These are phyloP conservation scores for Trichoderma harzianum DNA, from an alignment of 2,329 filamentous ascomycete genomes.

Conservation along the genomic window DNA sequence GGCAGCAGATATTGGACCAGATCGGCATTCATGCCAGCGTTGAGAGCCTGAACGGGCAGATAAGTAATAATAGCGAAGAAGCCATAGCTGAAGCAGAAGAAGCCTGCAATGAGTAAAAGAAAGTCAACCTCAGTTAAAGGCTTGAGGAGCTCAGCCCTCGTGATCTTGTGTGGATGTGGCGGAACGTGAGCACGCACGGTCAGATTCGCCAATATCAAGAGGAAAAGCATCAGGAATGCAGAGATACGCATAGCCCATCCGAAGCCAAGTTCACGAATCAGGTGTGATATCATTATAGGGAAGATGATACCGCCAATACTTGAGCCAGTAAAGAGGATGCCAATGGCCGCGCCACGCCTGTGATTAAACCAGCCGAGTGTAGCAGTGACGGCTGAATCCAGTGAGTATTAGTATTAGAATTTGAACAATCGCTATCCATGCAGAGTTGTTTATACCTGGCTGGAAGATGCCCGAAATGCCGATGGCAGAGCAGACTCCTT, in stretches of 20 bases:
- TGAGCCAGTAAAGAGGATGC: background rate
- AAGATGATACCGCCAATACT: background rate
- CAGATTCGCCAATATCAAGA: background rate
- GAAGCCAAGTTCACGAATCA: background rate
- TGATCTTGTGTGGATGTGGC: background rate
- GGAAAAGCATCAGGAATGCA: background rate
- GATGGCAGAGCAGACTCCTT: background rate
- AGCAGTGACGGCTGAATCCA: background rate
- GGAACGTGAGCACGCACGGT: background rate
- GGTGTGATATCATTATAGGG: background rate
- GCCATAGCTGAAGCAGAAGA: background rate
- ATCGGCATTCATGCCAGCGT: background rate
- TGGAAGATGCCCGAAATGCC: background rate
- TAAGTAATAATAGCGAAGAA: background rate
- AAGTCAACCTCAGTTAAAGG: background rate
- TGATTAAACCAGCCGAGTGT: background rate
- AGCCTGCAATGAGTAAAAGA: background rate
- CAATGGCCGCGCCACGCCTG: background rate
- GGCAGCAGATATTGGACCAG: background rate
- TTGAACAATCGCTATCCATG: background rate
- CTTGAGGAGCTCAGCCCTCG: background rate
- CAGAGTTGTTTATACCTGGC: background rate
- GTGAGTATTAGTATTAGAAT: background rate
- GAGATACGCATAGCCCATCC: background rate
- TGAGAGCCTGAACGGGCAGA: background rate